Evolutionary conservation across 2,329 filamentous ascomycete species (phyloP).

Genomic region (Epichloe sp.): DNA sequence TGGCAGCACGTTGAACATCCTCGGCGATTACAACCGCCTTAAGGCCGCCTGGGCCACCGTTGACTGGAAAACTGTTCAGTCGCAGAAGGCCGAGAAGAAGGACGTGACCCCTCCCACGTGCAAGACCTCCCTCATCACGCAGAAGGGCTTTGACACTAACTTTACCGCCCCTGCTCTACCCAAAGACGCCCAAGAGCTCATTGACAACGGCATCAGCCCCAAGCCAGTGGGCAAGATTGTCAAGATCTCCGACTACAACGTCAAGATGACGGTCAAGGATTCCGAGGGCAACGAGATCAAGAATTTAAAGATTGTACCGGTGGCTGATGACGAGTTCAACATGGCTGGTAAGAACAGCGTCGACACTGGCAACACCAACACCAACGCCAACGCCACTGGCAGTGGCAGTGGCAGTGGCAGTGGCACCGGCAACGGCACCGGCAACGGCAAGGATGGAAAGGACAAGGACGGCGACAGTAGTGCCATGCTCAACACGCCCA

Average conservation of each 20-base stretch:
- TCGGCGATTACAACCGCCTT: constrained; percentile 59
- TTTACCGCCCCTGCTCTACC: constrained; percentile 65
- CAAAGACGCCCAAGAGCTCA: constrained; percentile 54
- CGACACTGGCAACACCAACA: constrained; percentile 17
- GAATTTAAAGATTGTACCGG: constrained; percentile 33
- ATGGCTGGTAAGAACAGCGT: constrained; percentile 29
- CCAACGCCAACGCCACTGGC: constrained; percentile 9
- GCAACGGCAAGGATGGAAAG: not conserved
- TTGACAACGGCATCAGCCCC: constrained; percentile 59
- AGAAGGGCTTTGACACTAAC: constrained; percentile 57
- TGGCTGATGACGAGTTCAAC: constrained; percentile 33
- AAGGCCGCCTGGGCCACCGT: constrained; percentile 62
- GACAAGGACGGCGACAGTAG: constrained; percentile 12
- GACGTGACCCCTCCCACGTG: constrained; percentile 47
- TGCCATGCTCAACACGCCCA: constrained; percentile 17
- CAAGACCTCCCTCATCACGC: constrained; percentile 50
- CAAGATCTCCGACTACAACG: constrained; percentile 48
- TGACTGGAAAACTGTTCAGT: constrained; percentile 55
- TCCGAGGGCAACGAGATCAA: constrained; percentile 27
- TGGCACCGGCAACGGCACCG: not conserved
- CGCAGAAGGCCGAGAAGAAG: constrained; percentile 42
- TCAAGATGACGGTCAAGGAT: constrained; percentile 31
- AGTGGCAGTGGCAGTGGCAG: constrained; percentile 9
- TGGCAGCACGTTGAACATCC: constrained; percentile 42
- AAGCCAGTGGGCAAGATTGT: constrained; percentile 56